Evolutionary conservation across 805 yeast species (phyloP), one percentile per base, ranked within the genome.

Genomic region (Ogataea naganishii): DNA sequence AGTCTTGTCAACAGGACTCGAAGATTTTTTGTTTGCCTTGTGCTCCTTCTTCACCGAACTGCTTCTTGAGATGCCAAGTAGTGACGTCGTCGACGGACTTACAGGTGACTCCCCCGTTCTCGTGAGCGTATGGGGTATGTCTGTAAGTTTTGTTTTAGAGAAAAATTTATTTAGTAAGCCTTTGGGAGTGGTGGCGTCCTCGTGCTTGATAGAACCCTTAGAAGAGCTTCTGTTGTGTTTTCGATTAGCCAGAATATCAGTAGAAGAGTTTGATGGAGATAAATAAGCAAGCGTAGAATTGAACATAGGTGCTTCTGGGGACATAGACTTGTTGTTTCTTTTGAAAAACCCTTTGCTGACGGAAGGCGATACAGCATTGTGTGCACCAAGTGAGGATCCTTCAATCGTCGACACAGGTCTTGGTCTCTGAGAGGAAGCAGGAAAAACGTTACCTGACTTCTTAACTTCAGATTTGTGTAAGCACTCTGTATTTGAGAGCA

Each of bases 291-390:
- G 10, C 8, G 20, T 19, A 7, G 34, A 12, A 56, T 55, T 62
- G 33, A 63, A 50, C 2, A 62, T 33, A 0, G 75, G 64, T 1
- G 74, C 62, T 32, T 73, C 80, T 0, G 78, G 69, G 0, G 82
- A 75, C 28, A 66, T 69, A n/a, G 79, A 67, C 33, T 81, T 66
- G 27, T 69, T 65, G 42, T 77, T 84, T 37, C 76, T 68, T 39
- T 80, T 61, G 56, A 79, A 78, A 30, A 79, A 64, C 17, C 69
- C 68, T 22, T 57, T 57, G 2, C 56, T 43, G 7, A 57, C 51
- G 4, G 58, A 51, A 1, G 62, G 51, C 1, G 58, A 52, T 2
- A 64, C 62, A 4, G 66, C 56, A 11, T 54, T 30, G 13, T 53
- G 39, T 3, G 36, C 30, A 23, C 36, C 32, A 8, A 25, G 40